Evolutionary conservation across 2,329 filamentous ascomycete genomes (phyloP).

Genomic region (Fusarium sp.): DNA sequence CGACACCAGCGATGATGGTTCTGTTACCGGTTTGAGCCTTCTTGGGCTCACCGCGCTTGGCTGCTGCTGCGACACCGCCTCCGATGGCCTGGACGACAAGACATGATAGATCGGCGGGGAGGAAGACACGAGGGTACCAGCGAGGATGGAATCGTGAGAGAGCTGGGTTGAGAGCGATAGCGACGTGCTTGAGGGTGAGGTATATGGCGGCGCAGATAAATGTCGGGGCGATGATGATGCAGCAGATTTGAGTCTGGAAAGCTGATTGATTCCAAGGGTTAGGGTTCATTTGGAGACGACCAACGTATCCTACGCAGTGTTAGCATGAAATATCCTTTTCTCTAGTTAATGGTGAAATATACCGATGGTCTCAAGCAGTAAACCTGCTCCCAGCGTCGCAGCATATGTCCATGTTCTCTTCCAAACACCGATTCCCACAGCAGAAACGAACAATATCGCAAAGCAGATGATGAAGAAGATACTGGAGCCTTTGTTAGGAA

Average conservation of each 20-base stretch:
- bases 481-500: constrained; percentile 66
- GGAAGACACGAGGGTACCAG: constrained; percentile 68
- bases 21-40: constrained; percentile 61
- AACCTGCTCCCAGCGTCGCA: constrained; percentile 60
- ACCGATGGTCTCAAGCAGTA: constrained; percentile 64
- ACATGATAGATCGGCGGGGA: constrained; percentile 68
- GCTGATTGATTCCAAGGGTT: constrained; percentile 66
- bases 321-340: not conserved
- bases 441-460: constrained; percentile 55
- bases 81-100: constrained; percentile 69
- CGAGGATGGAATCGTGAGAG: constrained; percentile 63
- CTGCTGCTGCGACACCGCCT: constrained; percentile 65
- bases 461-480: constrained; percentile 65
- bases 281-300: constrained; percentile 60
- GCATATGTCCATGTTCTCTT: constrained; percentile 68
- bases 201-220: constrained; percentile 72
- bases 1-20: constrained; percentile 65
- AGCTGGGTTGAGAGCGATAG: constrained; percentile 59
- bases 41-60: constrained; percentile 52
- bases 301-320: constrained; percentile 60
- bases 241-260: constrained; percentile 69
- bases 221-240: constrained; percentile 69
- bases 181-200: constrained; percentile 70
- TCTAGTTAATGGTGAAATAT: constrained; percentile 19
- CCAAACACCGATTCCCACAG: constrained; percentile 58